These are phyloP conservation scores for Jamesozyma piceae DNA, from an alignment of 805 yeast genomes.

Conservation along the genomic window DNA sequence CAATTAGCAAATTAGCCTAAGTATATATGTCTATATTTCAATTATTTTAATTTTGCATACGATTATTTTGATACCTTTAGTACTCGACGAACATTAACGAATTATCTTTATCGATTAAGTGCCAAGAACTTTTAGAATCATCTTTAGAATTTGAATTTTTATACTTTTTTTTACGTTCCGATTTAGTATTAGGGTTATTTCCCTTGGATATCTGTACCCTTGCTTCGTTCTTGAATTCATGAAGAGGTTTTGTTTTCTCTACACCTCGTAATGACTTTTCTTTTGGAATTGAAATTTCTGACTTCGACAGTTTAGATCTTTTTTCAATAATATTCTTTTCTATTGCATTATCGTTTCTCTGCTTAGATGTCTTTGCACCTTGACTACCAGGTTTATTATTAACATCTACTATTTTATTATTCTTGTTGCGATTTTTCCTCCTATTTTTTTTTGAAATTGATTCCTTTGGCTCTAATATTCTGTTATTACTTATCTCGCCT, in stretches of 20 bases:
- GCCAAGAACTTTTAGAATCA: background rate
- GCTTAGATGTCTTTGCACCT: no score
- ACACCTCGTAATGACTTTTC: no score
- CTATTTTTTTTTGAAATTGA: background rate
- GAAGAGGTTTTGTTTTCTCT: background rate
- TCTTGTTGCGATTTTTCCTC: background rate
- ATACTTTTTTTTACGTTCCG: background rate
- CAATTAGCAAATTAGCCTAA: background rate
- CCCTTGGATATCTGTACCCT: background rate
- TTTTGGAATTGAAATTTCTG: no score
- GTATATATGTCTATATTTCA: background rate
- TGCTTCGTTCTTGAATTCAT: background rate
- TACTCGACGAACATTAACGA: background rate
- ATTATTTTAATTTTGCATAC: background rate
- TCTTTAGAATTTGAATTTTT: background rate
- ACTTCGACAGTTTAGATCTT: no score
- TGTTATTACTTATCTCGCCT: no score
- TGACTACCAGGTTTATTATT: no score
- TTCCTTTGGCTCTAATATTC: no score
- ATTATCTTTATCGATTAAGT: background rate
- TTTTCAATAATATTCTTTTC: no score
- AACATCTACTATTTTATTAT: background rate
- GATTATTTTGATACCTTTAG: background rate
- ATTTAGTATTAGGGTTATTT: no score
- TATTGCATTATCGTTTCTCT: no score